Percentiles rank a stretch among this genome's conserved stretches.
Evolutionary conservation across 805 yeast genomes (phyloP).

Genomic region (Blastobotrys attinorum): DNA sequence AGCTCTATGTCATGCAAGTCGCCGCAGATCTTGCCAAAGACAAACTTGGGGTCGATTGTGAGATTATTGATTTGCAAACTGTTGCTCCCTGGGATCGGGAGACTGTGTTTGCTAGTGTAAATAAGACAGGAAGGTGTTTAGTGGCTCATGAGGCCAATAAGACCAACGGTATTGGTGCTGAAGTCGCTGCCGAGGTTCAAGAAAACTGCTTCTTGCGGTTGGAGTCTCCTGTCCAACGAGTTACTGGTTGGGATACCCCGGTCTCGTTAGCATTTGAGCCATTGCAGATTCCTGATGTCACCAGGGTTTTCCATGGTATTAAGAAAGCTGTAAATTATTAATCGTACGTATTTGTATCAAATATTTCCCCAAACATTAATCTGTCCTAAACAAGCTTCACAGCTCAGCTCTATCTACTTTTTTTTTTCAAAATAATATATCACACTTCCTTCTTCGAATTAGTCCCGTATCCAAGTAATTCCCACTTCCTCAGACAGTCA

Average conservation of each 20-base stretch:
- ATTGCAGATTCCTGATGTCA: slow-evolving; percentile 84
- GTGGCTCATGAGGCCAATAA: slow-evolving; percentile 91
- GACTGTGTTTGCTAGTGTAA: slow-evolving; percentile 69
- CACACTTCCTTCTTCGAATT: no score
- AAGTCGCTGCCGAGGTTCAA: slow-evolving; percentile 89
- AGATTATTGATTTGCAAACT: slow-evolving; percentile 83
- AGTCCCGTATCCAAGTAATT: no score
- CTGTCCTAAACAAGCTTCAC: neutral
- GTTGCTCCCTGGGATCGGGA: slow-evolving; percentile 87
- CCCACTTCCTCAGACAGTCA: no score
- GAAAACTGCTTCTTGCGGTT: slow-evolving; percentile 88
- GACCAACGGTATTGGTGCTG: slow-evolving; percentile 89
- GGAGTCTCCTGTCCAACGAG: slow-evolving; percentile 92
- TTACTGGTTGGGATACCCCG: slow-evolving; percentile 96
- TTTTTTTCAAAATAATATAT: no score
- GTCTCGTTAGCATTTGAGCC: slow-evolving; percentile 93
- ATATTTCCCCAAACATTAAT: neutral
- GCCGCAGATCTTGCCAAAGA: slow-evolving; percentile 76
- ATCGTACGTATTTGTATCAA: neutral
- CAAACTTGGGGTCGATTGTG: slow-evolving; percentile 73
- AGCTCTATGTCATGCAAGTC: slow-evolving; percentile 64
- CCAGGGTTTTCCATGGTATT: slow-evolving; percentile 26
- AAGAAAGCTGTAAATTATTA: slow-evolving; percentile 22
- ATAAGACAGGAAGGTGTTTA: slow-evolving; percentile 77
- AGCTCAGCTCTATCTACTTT: neutral